Percentiles rank a stretch among this genome's conserved stretches.
These are phyloP conservation scores for Ustilago bromivora DNA, from an alignment of 1,284 basidiomycete genomes.

Conservation along the genomic window DNA sequence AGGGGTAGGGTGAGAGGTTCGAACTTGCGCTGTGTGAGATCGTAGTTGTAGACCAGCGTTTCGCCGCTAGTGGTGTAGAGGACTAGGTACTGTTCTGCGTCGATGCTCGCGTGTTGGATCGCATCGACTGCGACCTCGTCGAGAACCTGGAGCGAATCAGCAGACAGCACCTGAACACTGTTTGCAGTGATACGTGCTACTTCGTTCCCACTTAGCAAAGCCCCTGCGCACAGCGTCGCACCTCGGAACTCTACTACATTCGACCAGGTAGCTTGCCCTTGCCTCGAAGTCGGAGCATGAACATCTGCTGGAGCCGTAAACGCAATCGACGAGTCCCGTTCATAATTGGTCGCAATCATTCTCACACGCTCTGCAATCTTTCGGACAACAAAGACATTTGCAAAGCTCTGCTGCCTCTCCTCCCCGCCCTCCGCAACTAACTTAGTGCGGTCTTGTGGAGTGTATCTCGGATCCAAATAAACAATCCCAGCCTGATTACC, in stretches of 20 bases:
- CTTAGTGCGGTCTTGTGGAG: conserved; percentile 16
- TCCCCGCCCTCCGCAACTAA: background rate
- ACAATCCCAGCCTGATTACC: conserved; percentile 46
- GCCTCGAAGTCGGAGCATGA: background rate
- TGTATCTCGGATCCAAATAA: conserved; percentile 40
- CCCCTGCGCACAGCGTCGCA: conserved; percentile 22
- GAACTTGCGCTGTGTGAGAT: conserved; percentile 6
- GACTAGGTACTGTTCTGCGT: conserved; percentile 34
- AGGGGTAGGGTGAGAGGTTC: conserved; percentile 13
- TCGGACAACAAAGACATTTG: conserved; percentile 31
- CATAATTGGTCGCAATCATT: conserved; percentile 17
- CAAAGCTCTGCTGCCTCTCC: conserved; percentile 7
- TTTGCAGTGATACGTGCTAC: conserved; percentile 27
- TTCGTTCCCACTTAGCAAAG: conserved; percentile 9
- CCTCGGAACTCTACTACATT: conserved; percentile 2
- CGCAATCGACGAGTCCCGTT: conserved; percentile 15
- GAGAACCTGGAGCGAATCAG: conserved; percentile 17
- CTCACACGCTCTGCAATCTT: background rate
- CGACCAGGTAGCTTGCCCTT: conserved; percentile 12
- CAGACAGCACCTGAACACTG: conserved; percentile 29
- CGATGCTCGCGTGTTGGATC: conserved; percentile 27
- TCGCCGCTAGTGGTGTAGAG: conserved; percentile 26
- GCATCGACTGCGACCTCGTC: conserved; percentile 15
- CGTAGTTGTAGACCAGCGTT: conserved; percentile 21
- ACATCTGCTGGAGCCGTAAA: conserved; percentile 11